Conservation (phyloP, 2,329 filamentous ascomycete species). For the Epichloe sp. region DNA sequence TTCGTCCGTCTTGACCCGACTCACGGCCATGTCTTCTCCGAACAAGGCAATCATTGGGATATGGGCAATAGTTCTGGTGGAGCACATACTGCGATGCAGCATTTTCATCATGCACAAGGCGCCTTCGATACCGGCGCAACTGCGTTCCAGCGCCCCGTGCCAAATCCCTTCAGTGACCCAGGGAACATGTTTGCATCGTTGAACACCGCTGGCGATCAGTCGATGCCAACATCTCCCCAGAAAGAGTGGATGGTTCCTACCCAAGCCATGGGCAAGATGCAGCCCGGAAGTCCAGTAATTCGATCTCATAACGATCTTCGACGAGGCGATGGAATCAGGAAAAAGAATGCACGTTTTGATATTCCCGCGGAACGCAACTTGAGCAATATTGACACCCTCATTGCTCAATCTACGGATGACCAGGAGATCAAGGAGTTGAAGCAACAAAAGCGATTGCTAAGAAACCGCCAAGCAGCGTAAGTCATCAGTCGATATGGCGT, state of each 20-base stretch:
- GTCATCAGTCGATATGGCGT: constrained; percentile 17
- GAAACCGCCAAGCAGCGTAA: constrained; percentile 95
- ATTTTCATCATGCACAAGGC: constrained; percentile 44
- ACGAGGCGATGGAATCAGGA: constrained; percentile 79
- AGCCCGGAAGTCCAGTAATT: constrained; percentile 53
- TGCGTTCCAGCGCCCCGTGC: constrained; percentile 41
- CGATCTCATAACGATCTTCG: constrained; percentile 65
- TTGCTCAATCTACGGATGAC: constrained; percentile 76
- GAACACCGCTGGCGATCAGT: constrained; percentile 30
- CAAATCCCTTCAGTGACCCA: constrained; percentile 42
- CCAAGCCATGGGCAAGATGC: constrained; percentile 45
- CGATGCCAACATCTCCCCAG: constrained; percentile 42
- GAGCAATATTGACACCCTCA: constrained; percentile 87
- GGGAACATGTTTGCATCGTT: constrained; percentile 41
- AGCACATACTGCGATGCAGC: constrained; percentile 59
- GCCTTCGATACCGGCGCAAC: constrained; percentile 41
- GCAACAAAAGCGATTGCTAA: constrained; percentile 87
- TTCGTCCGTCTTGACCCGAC: constrained; percentile 51
- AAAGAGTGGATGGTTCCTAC: constrained; percentile 43
- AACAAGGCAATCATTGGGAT: constrained; percentile 42
- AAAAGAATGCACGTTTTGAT: constrained; percentile 98
- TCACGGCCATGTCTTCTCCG: constrained; percentile 28
- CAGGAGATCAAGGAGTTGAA: constrained; percentile 96
- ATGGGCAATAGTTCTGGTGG: constrained; percentile 54
- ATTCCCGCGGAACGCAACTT: constrained; percentile 90